Percentiles rank a stretch among this genome's conserved stretches.
phyloP scores from a whole-genome alignment of 2,329 filamentous ascomycete genomes.

The Escovopsis sp. region DNA sequence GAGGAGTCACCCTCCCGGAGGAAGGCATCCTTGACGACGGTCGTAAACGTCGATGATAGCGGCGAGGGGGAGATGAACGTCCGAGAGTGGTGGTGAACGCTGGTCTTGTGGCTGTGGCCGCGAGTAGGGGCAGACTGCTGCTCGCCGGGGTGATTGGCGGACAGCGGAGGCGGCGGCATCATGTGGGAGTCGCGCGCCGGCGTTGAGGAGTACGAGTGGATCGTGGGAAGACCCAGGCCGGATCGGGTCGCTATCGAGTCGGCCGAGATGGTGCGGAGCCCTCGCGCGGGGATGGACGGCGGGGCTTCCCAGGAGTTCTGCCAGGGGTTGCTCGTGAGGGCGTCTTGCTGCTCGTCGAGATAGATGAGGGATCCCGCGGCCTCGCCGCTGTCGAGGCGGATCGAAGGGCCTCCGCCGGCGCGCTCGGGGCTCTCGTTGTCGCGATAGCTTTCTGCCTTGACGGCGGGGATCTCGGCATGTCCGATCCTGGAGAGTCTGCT shows the following conservation, averaged over 20 bases:
- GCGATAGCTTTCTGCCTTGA: conserved; percentile 21
- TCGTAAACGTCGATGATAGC: conserved; percentile 42
- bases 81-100: conserved; percentile 20
- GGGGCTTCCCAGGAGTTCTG: conserved; percentile 18
- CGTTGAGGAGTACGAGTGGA: conserved; percentile 16
- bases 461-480: conserved; percentile 25
- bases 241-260: conserved; percentile 18
- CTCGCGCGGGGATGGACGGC: conserved; percentile 16
- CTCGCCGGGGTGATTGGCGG: conserved; percentile 11
- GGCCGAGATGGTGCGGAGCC: conserved; percentile 21
- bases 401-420: conserved; percentile 17
- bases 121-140: conserved; percentile 15
- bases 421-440: conserved; percentile 11
- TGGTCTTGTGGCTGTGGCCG: conserved; percentile 13
- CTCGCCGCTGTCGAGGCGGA: conserved; percentile 18
- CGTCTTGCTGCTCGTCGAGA: conserved; percentile 20
- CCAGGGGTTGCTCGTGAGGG: conserved; percentile 30
- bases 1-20: conserved; percentile 29
- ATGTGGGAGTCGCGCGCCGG: conserved; percentile 16
- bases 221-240: conserved; percentile 10
- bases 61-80: conserved; percentile 44
- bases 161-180: too few relatives aligned
- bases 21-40: conserved; percentile 40
- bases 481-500: conserved; percentile 31
- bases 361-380: conserved; percentile 17